phyloP scores from a whole-genome alignment of 768 basidiomycete genomes.

The Lenzites betulinus region DNA sequence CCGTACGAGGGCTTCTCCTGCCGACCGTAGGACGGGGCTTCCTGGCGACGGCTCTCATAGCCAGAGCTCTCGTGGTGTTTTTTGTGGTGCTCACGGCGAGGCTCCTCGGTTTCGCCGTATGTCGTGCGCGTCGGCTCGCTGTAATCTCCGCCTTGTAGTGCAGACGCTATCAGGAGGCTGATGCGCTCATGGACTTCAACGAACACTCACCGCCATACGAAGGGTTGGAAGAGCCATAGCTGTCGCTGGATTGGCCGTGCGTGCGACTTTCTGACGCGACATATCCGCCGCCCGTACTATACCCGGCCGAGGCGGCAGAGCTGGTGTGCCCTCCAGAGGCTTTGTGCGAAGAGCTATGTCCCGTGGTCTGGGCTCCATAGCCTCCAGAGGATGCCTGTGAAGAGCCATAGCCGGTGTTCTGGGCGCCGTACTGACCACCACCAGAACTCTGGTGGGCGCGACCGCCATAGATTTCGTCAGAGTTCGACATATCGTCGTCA shows the following conservation, averaged over 20 bases:
- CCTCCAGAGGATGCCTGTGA: slow-evolving; percentile 6
- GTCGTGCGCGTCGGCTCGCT: slow-evolving; percentile 1
- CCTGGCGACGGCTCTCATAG: background rate
- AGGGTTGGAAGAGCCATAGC: slow-evolving; percentile 8
- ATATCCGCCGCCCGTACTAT: background rate
- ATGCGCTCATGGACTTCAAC: no score
- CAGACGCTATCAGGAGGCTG: background rate
- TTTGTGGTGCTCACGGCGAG: slow-evolving; percentile 7
- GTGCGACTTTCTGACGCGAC: background rate
- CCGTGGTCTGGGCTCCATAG: no score
- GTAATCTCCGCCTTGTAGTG: slow-evolving; percentile 3
- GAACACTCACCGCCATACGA: slow-evolving; percentile 9
- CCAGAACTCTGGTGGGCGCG: slow-evolving; percentile 8
- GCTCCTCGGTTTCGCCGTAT: slow-evolving; percentile 9
- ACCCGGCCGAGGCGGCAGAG: background rate
- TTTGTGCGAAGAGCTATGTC: no score
- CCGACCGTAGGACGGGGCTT: slow-evolving; percentile 3
- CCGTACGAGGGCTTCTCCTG: slow-evolving; percentile 1
- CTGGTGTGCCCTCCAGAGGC: slow-evolving; percentile 2
- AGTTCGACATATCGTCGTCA: slow-evolving; percentile 35
- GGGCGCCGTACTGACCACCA: slow-evolving; percentile 6
- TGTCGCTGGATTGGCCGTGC: slow-evolving; percentile 8
- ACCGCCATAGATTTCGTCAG: slow-evolving; percentile 24
- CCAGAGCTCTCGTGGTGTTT: background rate
- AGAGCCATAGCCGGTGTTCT: slow-evolving; percentile 6